Base-by-base conservation (phyloP, 306 rosid genomes). In the Prunus padus region DNA sequence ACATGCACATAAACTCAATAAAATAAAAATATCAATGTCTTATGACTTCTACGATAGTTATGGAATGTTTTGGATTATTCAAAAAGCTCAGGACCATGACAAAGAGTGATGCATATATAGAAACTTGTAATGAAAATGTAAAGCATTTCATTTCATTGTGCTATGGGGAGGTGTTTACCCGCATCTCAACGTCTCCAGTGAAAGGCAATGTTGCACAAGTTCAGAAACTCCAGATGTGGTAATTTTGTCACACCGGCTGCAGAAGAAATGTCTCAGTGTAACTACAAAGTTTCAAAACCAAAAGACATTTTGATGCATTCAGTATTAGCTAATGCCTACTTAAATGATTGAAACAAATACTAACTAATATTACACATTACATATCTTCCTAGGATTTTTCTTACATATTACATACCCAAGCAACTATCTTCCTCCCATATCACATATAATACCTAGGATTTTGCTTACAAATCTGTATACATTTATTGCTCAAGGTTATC, bases 131-230 rank as follows among this genome's bases (percentile, higher is more conserved):
- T 16, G 13, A 37, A 14, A 51, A 1, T 51, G 8, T 25, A 69
- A 22, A 33, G 28, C 13, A 15, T 23, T 23, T 5, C 13, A 15
- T 23, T 23, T 5, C 20, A 19, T 10, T 19, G 46, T 55, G 46
- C 47, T 56, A 5, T 61, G 44, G 66, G 19, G 57, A 65, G 66
- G 33, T 31, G 63, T 11, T 14, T 95, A 95, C 98, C 98, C 98
- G 86, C 97, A 95, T 87, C 97, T 88, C 75, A 95, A 74, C 5
- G 96, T 92, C 88, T 86, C 93, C 87, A 95, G 80, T 30, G 69
- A 87, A 75, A 60, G 82, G 75, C 98, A 92, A 72, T 79, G 93
- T 82, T 89, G 85, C 79, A 90, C 91, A 65, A 92, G 83, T 67
- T 85, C 96, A 56, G 90, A 89, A 75, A 92, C 78, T 75, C 97